Base-by-base conservation (phyloP, 31 red algal genomes). In the Odonthalia washingtoniensis region DNA sequence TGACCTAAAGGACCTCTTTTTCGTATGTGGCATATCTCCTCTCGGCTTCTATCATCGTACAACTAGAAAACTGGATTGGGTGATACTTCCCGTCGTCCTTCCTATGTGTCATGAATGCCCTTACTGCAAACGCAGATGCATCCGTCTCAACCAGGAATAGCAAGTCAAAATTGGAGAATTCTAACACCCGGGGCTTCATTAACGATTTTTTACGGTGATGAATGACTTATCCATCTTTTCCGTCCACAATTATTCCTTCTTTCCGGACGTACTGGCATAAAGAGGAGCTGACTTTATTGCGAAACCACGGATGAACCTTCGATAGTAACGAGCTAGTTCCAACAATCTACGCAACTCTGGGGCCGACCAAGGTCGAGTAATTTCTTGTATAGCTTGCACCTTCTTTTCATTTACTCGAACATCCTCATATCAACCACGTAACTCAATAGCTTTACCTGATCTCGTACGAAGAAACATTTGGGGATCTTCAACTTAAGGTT, bases 401-500 rank as follows among this genome's bases (percentile, higher is more conserved):
- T 82, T 82, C 18, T 65, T 63, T 0, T 2, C 18, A 53, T 82
- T 32, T 0, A 82, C 0, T 0, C 53, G 32, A 82, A 2, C 3
- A 33, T 30, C 6, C 17, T 21, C 4, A 0, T 2, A 16, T 41
- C 53, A 12, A 82, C 77, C 45, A 82, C 0, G 27, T 82, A 53
- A 36, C 79, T 1, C 14, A 82, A 53, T 17, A 68, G 30, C 37
- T 68, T 12, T 68, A 17, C 9, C 49, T 21, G 9, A 3, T 67
- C n/a, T 2, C 32, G 39, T 4, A 68, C 57, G 12, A 82, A 68
- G 32, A 72, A 27, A 28, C 79, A 82, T 6, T 70, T 72, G 14
- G 79, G 2, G 9, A 68, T 34, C 57, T 82, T 82, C 44, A 82
- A 28, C 61, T 64, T 68, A 12, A 70, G 61, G 31, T 53, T 68